These are phyloP conservation scores for Rhizopogon hawkerae DNA, from an alignment of 1,284 basidiomycete genomes.

Conservation along the genomic window DNA sequence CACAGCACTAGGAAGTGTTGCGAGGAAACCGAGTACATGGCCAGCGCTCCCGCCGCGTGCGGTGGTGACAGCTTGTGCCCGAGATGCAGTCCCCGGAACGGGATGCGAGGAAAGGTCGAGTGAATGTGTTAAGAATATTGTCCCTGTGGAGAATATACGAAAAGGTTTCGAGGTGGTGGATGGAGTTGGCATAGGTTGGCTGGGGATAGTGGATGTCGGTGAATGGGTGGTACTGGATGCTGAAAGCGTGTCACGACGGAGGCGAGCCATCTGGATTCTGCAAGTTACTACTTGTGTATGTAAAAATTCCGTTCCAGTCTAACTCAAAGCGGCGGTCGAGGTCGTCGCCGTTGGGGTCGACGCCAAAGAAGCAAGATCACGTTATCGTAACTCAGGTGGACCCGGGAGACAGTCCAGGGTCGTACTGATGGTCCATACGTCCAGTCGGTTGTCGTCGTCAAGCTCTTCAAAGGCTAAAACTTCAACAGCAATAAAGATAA, in stretches of 20 bases:
- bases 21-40: conserved; percentile 59
- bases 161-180: conserved; percentile 33
- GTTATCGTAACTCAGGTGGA: background rate
- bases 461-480: no score
- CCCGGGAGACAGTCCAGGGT: background rate
- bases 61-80: conserved; percentile 62
- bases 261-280: conserved; percentile 17
- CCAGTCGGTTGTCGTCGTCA: no score
- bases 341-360: background rate
- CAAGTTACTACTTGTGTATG: background rate
- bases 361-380: background rate
- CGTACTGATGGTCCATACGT: no score
- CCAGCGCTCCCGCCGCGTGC: conserved; percentile 63
- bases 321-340: background rate
- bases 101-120: conserved; percentile 56
- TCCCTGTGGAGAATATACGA: conserved; percentile 68
- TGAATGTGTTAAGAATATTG: conserved; percentile 67
- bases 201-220: background rate
- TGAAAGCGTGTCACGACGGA: conserved; percentile 32
- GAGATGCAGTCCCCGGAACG: conserved; percentile 44
- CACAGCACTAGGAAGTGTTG: conserved; percentile 48
- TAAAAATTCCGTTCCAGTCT: background rate
- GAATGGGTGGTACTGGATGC: conserved; percentile 15
- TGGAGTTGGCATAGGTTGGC: conserved; percentile 6
- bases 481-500: no score